phyloP scores from a whole-genome alignment of 495 filamentous ascomycete genomes.

The Bryoglossum gracile region DNA sequence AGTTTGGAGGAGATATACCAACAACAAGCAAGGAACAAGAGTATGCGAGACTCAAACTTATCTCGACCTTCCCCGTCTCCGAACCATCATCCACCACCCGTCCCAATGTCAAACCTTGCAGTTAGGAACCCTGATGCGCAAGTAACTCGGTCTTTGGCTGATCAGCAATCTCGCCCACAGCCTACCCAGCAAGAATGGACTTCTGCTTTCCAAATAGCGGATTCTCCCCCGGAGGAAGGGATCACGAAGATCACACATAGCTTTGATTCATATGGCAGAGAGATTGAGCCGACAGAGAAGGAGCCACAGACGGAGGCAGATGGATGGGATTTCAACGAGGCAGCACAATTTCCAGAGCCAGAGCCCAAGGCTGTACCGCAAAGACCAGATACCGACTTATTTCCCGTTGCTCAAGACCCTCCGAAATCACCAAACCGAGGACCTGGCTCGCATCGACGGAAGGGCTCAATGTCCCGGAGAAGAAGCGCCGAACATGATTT shows the following conservation, averaged over 20 bases:
- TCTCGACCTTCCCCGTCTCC: slow-evolving; percentile 38
- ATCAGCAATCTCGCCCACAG: slow-evolving; percentile 28
- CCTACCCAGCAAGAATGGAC: slow-evolving; percentile 37
- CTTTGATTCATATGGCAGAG: slow-evolving; percentile 48
- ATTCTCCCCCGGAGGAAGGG: slow-evolving; percentile 46
- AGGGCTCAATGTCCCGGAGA: slow-evolving; percentile 66
- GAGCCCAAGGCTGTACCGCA: slow-evolving; percentile 47
- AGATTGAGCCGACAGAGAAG: slow-evolving; percentile 28
- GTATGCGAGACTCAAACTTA: slow-evolving; percentile 27
- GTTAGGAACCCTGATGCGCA: slow-evolving; percentile 33
- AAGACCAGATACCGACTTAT: slow-evolving; percentile 75
- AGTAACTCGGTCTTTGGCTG: slow-evolving; percentile 37
- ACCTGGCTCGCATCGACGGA: slow-evolving; percentile 68
- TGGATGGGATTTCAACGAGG: slow-evolving; percentile 85
- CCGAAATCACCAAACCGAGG: slow-evolving; percentile 72
- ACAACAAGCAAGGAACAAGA: slow-evolving; percentile 21
- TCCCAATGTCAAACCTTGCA: slow-evolving; percentile 27
- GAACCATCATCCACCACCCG: slow-evolving; percentile 49
- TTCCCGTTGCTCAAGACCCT: slow-evolving; percentile 74
- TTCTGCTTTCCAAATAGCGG: slow-evolving; percentile 28
- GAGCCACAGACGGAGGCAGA: slow-evolving; percentile 18
- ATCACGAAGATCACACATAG: slow-evolving; percentile 48
- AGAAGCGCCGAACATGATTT: slow-evolving; percentile 49
- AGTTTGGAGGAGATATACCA: slow-evolving; percentile 23
- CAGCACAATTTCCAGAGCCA: slow-evolving; percentile 41